phyloP scores from a whole-genome alignment of 352 stramenopile species.

The Pythium rhizo-oryzae region DNA sequence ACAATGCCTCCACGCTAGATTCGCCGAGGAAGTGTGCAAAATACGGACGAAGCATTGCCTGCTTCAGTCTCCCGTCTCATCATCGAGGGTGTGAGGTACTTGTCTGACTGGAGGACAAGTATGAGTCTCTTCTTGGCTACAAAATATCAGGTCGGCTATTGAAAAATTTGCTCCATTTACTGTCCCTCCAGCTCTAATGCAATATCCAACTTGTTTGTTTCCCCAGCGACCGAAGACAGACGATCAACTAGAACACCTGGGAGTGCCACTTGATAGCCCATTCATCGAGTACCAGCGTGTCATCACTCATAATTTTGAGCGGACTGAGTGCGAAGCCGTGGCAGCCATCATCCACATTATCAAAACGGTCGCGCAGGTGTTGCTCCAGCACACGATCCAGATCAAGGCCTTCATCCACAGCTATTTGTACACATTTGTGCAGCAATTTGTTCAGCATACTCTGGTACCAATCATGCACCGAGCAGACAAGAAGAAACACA shows the following conservation, averaged over 20 bases:
- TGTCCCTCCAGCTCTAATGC: not conserved
- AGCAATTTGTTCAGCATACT: conserved; percentile 77
- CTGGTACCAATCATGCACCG: conserved; percentile 78
- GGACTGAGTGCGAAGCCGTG: conserved; percentile 59
- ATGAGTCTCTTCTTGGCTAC: conserved; percentile 21
- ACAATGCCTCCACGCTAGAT: not conserved
- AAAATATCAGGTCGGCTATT: conserved; percentile 21
- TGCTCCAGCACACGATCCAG: conserved; percentile 36
- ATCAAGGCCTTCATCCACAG: conserved; percentile 51
- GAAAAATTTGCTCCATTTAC: not conserved
- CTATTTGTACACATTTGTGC: conserved; percentile 63
- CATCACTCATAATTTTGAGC: conserved; percentile 72
- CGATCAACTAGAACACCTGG: conserved; percentile 32
- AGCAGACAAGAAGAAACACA: conserved; percentile 83
- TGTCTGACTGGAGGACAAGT: conserved; percentile 27
- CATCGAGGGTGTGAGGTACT: conserved; percentile 21
- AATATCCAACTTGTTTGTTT: not conserved
- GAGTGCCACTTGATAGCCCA: conserved; percentile 33
- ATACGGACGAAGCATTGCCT: not conserved
- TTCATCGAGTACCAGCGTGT: conserved; percentile 72
- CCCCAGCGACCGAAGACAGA: conserved; percentile 40
- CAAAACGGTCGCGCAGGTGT: conserved; percentile 61
- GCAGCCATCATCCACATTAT: conserved; percentile 65
- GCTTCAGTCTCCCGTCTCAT: conserved; percentile 4
- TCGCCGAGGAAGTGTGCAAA: not conserved